phyloP scores from a whole-genome alignment of 306 rosid species.

The Casuarina cunninghamiana region DNA sequence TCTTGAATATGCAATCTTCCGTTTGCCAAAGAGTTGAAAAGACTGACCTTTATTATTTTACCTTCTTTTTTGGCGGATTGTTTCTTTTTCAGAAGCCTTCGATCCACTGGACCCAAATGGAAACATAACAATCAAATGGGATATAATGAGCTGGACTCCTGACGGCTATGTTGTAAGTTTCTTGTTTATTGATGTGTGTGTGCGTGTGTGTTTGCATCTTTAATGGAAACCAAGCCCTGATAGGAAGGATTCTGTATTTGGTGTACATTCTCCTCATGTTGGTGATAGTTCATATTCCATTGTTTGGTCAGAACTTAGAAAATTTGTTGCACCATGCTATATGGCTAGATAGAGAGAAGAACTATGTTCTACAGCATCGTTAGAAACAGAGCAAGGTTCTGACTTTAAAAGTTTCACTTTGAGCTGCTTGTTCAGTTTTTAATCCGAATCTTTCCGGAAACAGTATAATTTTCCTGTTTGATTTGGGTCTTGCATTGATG shows the following conservation, averaged over 20 bases:
- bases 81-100: slow-evolving; percentile 65
- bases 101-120: slow-evolving; percentile 87
- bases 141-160: slow-evolving; percentile 63
- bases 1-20: not conserved
- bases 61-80: slow-evolving; percentile 3
- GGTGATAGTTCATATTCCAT: not conserved
- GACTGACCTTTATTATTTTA: not conserved
- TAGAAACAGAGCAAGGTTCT: not conserved
- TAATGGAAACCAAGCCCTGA: not conserved
- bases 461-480: not conserved
- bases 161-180: slow-evolving; percentile 80
- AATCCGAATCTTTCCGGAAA: not conserved
- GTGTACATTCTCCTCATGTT: not conserved
- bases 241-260: not conserved
- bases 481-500: not conserved
- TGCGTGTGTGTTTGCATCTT: not conserved
- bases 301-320: not conserved
- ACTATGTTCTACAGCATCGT: not conserved
- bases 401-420: not conserved
- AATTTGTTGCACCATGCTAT: not conserved
- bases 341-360: not conserved
- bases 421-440: not conserved
- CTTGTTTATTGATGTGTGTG: not conserved
- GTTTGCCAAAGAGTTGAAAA: not conserved
- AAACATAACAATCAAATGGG: slow-evolving; percentile 80